Evolutionary conservation across 1,139 yeast species (phyloP).

Genomic region (Saccharomyces pastorianus): DNA sequence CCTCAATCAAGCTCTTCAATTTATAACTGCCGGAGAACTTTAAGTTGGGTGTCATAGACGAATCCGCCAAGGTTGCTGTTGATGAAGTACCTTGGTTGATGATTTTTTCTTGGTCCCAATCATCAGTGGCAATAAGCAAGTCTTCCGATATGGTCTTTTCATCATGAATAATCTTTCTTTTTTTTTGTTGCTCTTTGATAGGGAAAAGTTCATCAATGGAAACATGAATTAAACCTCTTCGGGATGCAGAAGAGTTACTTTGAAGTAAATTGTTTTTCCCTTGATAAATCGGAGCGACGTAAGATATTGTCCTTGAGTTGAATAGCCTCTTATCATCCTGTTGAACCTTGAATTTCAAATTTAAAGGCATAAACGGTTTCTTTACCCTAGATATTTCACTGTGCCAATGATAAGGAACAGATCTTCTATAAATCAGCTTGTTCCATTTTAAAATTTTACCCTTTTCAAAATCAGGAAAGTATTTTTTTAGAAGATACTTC

Average conservation of each 20-base stretch:
- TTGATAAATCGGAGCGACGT: slow-evolving; percentile 1
- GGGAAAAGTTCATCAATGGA: slow-evolving; percentile 17
- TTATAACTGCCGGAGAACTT: background rate
- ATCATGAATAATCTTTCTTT: slow-evolving; percentile 7
- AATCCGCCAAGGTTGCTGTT: background rate
- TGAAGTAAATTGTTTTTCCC: slow-evolving; percentile 4
- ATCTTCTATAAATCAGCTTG: slow-evolving; percentile 26
- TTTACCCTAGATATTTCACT: slow-evolving; percentile 15
- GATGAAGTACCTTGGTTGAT: slow-evolving; percentile 33
- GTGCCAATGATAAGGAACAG: slow-evolving; percentile 26
- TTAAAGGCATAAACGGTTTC: slow-evolving; percentile 25
- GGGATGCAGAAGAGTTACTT: slow-evolving; percentile 6
- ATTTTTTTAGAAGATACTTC: slow-evolving; percentile 17
- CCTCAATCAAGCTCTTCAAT: background rate
- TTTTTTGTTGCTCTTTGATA: slow-evolving; percentile 22
- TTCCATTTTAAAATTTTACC: slow-evolving; percentile 30
- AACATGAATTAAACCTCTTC: slow-evolving; percentile 19
- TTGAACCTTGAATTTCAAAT: slow-evolving; percentile 29
- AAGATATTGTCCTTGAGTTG: slow-evolving; percentile 13
- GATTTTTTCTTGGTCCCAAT: slow-evolving; percentile 72
- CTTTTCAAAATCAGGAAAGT: slow-evolving; percentile 29
- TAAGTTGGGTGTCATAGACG: background rate
- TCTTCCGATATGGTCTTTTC: slow-evolving; percentile 40
- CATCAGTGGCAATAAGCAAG: slow-evolving; percentile 64
- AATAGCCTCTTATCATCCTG: slow-evolving; percentile 28